These are phyloP conservation scores for Lagenaria siceraria DNA, from an alignment of 306 rosid species.

Conservation along the genomic window DNA sequence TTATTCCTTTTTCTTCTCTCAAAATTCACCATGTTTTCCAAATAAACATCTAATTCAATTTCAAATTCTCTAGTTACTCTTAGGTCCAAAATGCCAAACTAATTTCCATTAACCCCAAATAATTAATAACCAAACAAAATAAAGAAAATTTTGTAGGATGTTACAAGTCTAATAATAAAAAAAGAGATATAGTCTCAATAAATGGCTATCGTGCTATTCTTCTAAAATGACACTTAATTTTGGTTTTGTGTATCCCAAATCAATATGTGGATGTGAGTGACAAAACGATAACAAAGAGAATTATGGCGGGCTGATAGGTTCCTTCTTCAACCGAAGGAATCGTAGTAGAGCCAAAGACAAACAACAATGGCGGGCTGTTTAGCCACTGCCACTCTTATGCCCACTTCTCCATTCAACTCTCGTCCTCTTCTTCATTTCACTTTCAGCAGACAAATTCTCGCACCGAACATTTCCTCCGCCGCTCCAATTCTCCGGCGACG, in stretches of 20 bases:
- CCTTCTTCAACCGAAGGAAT: background rate
- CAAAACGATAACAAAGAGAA: background rate
- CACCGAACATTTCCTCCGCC: background rate
- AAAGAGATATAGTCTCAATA: too few species aligned
- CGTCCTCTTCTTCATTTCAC: background rate
- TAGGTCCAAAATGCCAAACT: too few species aligned
- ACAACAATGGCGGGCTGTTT: conserved; percentile 6
- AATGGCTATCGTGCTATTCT: too few species aligned
- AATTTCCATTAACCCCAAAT: too few species aligned
- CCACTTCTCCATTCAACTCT: background rate
- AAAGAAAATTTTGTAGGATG: too few species aligned
- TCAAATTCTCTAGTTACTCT: too few species aligned
- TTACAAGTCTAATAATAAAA: too few species aligned
- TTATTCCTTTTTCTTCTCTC: too few species aligned
- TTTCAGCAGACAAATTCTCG: background rate
- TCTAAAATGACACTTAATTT: too few species aligned
- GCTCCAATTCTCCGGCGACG: background rate
- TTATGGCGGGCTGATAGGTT: background rate
- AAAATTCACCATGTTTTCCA: too few species aligned
- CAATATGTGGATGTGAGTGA: background rate
- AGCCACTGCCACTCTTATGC: background rate
- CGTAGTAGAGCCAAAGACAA: background rate
- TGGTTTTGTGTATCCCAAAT: background rate
- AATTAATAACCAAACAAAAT: too few species aligned
- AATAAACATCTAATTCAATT: too few species aligned